Evolutionary conservation across 1,284 basidiomycete genomes (phyloP), one percentile per base, ranked within the genome.

Genomic region (Ustilago loliicola): DNA sequence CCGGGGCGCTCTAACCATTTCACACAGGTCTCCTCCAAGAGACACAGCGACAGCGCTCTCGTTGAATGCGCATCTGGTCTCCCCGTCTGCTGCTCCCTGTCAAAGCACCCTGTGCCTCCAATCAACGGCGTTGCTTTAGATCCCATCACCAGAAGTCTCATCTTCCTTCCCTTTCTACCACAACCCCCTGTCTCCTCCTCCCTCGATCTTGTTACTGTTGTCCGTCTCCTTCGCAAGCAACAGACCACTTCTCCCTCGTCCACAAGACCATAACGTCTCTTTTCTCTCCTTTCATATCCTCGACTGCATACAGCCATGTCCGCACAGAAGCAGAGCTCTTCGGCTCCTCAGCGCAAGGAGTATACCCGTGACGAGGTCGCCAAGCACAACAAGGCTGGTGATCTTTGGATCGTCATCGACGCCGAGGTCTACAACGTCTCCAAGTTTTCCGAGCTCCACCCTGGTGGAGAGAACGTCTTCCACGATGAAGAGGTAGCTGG

Each of bases 311-410:
- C 11, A 13, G 66, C 32, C 23, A 79, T 79, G 77, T 75, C 77
- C 23, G 51, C 72, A 29, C 75, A 75, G 72, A 73, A 77, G 64
- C 74, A 82, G 66, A 56, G 64, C 38, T 68, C 67, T 21, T 32
- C 67, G 25, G 54, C 67, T 30, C 72, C 71, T 27, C 61, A 75
- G 67, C 71, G 67, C 67, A 86, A 89, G 86, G 80, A 87, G 60
- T 94, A 89, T 87, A 91, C 91, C 2, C 85, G 90, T 36, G 93
- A 90, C 48, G 94, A 96, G 61, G 93, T 96, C 59, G 92, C 91
- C 66, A 92, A 93, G 89, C 95, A 96, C 89, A 94, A 93, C 88
- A 92, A 90, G 88, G 93, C 94, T 88, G 93, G 94, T 68, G 94
- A 96, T 86, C 88, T 92, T 66, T 95, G 94, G 94, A 93, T 96